Evolutionary conservation across 208 protist species (phyloP), one percentile per base, ranked within the genome.

Genomic region (Acanthamoeba healyi): DNA sequence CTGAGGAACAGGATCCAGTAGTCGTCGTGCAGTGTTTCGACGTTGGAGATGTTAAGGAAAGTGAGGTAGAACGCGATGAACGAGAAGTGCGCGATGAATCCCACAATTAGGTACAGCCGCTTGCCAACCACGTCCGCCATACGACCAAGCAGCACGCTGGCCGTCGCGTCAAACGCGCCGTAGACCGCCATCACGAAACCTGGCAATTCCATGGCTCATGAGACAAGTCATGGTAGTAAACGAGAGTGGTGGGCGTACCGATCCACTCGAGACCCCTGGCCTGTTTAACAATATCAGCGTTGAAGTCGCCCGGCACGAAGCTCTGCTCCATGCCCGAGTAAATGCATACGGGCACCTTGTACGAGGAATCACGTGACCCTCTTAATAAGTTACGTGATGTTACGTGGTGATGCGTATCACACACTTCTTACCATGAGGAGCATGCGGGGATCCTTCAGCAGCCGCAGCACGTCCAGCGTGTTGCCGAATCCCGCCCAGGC

Each of bases 251-350:
- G 6, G 22, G 40, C 65, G 65, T 32, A 81, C 70, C 70, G 40
- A 88, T 88, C 81, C 81, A 88, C 51, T 88, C 81, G 15, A 65
- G 29, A 14, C 81, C 81, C 51, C 63, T 88, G 81, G 81, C 42
- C 51, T 88, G 49, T 46, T 88, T 88, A n/a, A 88, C 81, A 24
- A 88, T 65, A 46, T 88, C 81, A n/a, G 46, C n/a, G 34, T 54
- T 88, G 51, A 88, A 88, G 81, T 88, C 81, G 12, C 81, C 81
- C 42, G 51, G 51, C 26, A 63, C 51, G 38, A 88, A 88, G 81
- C 81, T 63, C 32, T 88, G 81, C 51, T 88, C 81, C 51, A 88
- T 65, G 81, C 81, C 81, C n/a, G 81, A 65, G 34, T 88, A 88
- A 38, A 88, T 61, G 38, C 42, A 63, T 3, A 88, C 51, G 26